phyloP scores from a whole-genome alignment of 345 rosid genomes.

The Salix dunnii region DNA sequence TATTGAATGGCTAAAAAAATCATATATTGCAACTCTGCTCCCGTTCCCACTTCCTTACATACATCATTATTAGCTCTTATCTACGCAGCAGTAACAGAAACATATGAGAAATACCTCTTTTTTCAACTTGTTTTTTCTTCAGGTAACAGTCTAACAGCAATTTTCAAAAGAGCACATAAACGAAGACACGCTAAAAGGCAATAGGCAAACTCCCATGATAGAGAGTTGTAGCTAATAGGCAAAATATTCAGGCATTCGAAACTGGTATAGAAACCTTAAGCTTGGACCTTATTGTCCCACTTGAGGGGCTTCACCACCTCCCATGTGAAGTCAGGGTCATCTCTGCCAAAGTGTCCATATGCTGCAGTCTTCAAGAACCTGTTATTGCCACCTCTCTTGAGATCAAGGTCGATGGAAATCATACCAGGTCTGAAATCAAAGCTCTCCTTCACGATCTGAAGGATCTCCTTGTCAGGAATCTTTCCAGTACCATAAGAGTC shows the following conservation, averaged over 20 bases:
- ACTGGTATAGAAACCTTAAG: conserved; percentile 11
- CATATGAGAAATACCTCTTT: neutral
- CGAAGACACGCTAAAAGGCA: neutral
- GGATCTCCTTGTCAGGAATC: conserved; percentile 79
- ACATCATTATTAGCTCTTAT: neutral
- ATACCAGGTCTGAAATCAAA: conserved; percentile 89
- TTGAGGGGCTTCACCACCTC: conserved; percentile 57
- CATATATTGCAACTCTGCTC: neutral
- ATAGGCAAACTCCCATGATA: neutral
- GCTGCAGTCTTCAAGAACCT: conserved; percentile 86
- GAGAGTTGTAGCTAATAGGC: neutral
- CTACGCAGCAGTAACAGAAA: neutral
- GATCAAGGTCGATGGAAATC: conserved; percentile 74
- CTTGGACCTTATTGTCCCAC: conserved; percentile 36
- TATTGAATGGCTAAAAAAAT: neutral
- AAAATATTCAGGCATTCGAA: neutral
- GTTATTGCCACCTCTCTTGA: conserved; percentile 71
- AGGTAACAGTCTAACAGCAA: neutral
- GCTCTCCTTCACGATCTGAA: conserved; percentile 72
- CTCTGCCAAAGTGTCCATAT: conserved; percentile 78
- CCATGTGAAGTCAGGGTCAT: conserved; percentile 74
- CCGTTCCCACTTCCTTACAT: neutral
- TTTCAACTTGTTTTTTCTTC: neutral
- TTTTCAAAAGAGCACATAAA: neutral
- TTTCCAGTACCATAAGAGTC: conserved; percentile 55